Evolutionary conservation across 2,329 filamentous ascomycete genomes (phyloP).

Genomic region (Leptographium galeiforme): DNA sequence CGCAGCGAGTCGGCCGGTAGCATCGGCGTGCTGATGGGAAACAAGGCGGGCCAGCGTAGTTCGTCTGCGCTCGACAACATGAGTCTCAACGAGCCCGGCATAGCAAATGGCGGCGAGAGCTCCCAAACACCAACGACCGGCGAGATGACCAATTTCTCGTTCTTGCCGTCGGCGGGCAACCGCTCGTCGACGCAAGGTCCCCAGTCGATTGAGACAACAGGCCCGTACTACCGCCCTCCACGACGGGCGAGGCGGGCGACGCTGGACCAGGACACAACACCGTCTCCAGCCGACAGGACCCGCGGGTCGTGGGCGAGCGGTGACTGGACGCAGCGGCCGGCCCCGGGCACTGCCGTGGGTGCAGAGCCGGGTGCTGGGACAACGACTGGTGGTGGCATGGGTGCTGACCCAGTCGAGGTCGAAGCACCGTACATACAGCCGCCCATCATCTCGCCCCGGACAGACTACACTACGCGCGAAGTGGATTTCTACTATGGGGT

Average conservation of each 20-base stretch:
- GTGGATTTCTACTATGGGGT: slow-evolving; percentile 96
- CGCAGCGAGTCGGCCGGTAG: slow-evolving; percentile 50
- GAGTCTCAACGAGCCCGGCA: slow-evolving; percentile 29
- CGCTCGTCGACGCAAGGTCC: slow-evolving; percentile 21
- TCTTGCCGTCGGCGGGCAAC: slow-evolving; percentile 43
- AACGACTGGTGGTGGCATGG: not conserved
- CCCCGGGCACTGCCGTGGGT: not conserved
- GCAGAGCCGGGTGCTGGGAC: slow-evolving; percentile 4
- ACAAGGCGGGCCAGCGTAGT: slow-evolving; percentile 31
- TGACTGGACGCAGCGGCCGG: slow-evolving; percentile 18
- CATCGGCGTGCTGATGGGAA: slow-evolving; percentile 33
- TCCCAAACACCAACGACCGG: slow-evolving; percentile 57
- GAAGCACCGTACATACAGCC: not conserved
- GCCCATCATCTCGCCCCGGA: slow-evolving; percentile 39
- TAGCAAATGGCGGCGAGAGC: slow-evolving; percentile 39
- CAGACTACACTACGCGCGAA: slow-evolving; percentile 87
- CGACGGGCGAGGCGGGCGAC: slow-evolving; percentile 38
- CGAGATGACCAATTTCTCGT: slow-evolving; percentile 56
- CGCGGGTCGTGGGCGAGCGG: slow-evolving; percentile 24
- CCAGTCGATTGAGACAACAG: slow-evolving; percentile 38
- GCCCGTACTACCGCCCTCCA: slow-evolving; percentile 84
- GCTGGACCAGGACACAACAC: slow-evolving; percentile 36
- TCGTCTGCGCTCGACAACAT: slow-evolving; percentile 41
- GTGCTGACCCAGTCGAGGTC: not conserved
- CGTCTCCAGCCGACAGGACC: slow-evolving; percentile 20